Evolutionary conservation across 768 basidiomycete genomes (phyloP).

Genomic region (Termitomyces heimii): DNA sequence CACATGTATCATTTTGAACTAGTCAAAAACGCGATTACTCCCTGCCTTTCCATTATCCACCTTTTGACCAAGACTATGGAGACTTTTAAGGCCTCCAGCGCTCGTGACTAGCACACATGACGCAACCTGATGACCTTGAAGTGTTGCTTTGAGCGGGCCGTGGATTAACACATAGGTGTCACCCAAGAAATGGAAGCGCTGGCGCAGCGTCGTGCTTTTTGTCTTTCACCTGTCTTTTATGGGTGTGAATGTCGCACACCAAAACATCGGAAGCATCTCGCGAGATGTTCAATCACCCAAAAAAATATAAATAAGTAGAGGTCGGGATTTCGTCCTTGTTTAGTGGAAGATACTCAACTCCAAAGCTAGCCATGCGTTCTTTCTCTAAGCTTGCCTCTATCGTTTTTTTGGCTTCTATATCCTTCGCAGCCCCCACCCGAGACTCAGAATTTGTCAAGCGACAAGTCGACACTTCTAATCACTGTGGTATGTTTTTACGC

Average conservation of each 20-base stretch:
- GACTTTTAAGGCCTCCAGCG: background rate
- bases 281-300: background rate
- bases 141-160: constrained; percentile 6
- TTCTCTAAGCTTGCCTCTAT: constrained; percentile 21
- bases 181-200: background rate
- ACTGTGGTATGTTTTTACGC: constrained; percentile 25
- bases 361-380: constrained; percentile 13
- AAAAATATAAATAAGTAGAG: constrained; percentile 5
- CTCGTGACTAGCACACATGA: constrained; percentile 8
- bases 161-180: background rate
- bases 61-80: background rate
- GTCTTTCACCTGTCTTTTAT: background rate
- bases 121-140: constrained; percentile 6
- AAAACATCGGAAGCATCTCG: constrained; percentile 12
- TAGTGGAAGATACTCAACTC: background rate
- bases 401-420: constrained; percentile 23
- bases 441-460: constrained; percentile 19
- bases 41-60: too few species aligned
- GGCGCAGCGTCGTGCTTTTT: background rate
- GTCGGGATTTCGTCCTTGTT: background rate
- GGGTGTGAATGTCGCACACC: background rate
- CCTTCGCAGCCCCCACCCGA: constrained; percentile 23
- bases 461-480: constrained; percentile 29
- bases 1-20: constrained; percentile 1
- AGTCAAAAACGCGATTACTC: background rate